A percentile compares a stretch with the other conserved stretches of the same genome.
These are phyloP conservation scores for Dioszegia aurantiaca DNA, from an alignment of 768 basidiomycete genomes.

Conservation along the genomic window DNA sequence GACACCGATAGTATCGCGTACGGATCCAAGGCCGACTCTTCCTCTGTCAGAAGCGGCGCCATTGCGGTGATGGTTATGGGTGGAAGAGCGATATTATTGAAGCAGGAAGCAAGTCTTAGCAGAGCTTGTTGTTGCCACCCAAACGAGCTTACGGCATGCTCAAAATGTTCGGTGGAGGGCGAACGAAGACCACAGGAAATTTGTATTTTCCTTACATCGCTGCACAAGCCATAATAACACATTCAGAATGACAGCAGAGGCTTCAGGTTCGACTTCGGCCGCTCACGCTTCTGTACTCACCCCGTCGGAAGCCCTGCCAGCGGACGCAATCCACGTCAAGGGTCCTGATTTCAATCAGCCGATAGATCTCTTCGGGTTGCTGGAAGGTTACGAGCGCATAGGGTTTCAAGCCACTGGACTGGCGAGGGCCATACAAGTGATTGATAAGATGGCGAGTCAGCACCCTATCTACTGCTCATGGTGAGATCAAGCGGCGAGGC, in stretches of 20 bases:
- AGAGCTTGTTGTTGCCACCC: conserved; percentile 11
- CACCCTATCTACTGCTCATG: not conserved
- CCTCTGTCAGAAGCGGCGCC: conserved; percentile 47
- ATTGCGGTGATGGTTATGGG: conserved; percentile 28
- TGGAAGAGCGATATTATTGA: too few species aligned
- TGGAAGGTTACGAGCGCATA: conserved; percentile 78
- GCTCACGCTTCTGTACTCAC: conserved; percentile 47
- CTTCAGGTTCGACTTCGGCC: conserved; percentile 21
- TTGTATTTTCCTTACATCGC: not conserved
- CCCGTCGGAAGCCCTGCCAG: conserved; percentile 45
- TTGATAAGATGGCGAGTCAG: conserved; percentile 80
- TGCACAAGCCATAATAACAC: not conserved
- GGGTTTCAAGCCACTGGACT: conserved; percentile 97
- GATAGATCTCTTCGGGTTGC: conserved; percentile 65
- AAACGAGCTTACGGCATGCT: not conserved
- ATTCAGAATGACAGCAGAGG: conserved; percentile 10
- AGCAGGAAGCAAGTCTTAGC: too few species aligned
- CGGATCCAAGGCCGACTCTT: conserved; percentile 44
- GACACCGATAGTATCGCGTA: conserved; percentile 36
- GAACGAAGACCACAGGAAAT: not conserved
- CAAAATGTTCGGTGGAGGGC: not conserved
- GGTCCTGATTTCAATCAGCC: conserved; percentile 83
- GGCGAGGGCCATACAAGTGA: conserved; percentile 79
- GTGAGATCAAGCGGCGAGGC: too few species aligned
- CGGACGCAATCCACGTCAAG: conserved; percentile 57